Percentiles rank a stretch among this genome's conserved stretches.
These are phyloP conservation scores for Aspergillus heteromorphus DNA, from an alignment of 495 filamentous ascomycete genomes.

Conservation along the genomic window DNA sequence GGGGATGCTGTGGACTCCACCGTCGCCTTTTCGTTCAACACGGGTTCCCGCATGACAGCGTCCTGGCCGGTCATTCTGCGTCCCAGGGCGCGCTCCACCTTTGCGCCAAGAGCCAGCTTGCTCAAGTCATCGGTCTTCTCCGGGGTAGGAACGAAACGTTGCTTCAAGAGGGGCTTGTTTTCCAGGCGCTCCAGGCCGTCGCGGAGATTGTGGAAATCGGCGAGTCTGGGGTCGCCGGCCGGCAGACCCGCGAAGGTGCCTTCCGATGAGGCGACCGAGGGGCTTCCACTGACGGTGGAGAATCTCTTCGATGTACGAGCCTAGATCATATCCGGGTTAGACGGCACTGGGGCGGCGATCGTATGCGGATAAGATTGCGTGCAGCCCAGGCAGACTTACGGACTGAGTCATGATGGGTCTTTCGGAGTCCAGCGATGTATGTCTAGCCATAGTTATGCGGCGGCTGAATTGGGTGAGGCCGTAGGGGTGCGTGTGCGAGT, in stretches of 20 bases:
- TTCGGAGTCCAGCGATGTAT: conserved; percentile 64
- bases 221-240: conserved; percentile 50
- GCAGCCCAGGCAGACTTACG: conserved; percentile 44
- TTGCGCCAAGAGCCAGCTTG: conserved; percentile 88
- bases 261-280: conserved; percentile 63
- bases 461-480: not conserved
- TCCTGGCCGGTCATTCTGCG: conserved; percentile 89
- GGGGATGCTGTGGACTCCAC: conserved; percentile 19
- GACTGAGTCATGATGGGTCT: conserved; percentile 73
- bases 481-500: not conserved
- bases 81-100: conserved; percentile 86
- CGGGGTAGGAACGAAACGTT: conserved; percentile 75
- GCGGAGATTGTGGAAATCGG: conserved; percentile 75
- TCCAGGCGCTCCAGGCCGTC: conserved; percentile 84
- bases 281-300: conserved; percentile 72
- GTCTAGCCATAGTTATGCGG: conserved; percentile 46
- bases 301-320: conserved; percentile 69
- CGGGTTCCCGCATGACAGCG: conserved; percentile 69
- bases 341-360: not conserved
- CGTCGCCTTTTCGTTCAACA: conserved; percentile 45
- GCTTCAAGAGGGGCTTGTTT: conserved; percentile 76
- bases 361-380: not conserved
- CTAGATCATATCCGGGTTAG: conserved; percentile 32
- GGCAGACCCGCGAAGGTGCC: conserved; percentile 57
- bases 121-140: conserved; percentile 82